Percentiles rank a stretch among this genome's conserved stretches.
Evolutionary conservation across 108 stramenopile genomes (phyloP).

Genomic region (Nitzschia sp.): DNA sequence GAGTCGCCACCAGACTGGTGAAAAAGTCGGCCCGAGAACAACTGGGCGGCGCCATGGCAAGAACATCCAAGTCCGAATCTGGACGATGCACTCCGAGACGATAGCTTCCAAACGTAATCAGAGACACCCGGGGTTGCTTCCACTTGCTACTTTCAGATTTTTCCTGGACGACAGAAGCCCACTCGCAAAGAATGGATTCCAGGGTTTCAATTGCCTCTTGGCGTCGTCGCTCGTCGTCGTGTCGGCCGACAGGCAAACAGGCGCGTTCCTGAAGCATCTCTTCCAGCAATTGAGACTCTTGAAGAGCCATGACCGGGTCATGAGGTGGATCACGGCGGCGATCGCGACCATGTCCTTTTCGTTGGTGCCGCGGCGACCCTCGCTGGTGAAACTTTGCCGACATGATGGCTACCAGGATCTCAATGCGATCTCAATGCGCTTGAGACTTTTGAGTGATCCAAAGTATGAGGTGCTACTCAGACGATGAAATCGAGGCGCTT

Average conservation of each 20-base stretch:
- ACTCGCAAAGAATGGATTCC: conserved; percentile 32
- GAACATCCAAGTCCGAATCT: conserved; percentile 70
- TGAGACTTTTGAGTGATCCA: no score
- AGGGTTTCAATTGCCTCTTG: conserved; percentile 27
- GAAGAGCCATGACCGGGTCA: not conserved
- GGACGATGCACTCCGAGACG: conserved; percentile 71
- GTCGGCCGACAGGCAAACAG: not conserved
- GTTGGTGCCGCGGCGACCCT: no score
- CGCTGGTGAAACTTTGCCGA: no score
- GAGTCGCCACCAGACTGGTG: conserved; percentile 44
- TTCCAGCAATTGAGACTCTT: not conserved
- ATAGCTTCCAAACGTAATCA: conserved; percentile 72
- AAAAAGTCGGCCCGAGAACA: conserved; percentile 68
- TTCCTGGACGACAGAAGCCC: conserved; percentile 15
- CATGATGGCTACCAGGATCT: no score
- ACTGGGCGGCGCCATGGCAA: conserved; percentile 56
- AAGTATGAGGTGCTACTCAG: no score
- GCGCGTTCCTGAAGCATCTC: not conserved
- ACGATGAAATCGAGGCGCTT: no score
- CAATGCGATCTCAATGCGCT: no score
- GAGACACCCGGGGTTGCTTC: conserved; percentile 11
- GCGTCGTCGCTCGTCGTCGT: conserved; percentile 11
- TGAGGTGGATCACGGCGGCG: not conserved
- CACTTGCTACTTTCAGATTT: not conserved
- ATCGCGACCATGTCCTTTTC: not conserved